Percentiles rank a stretch among this genome's conserved stretches.
Evolutionary conservation across 179 eudicot species (phyloP).

Genomic region (Beta corolliflora): DNA sequence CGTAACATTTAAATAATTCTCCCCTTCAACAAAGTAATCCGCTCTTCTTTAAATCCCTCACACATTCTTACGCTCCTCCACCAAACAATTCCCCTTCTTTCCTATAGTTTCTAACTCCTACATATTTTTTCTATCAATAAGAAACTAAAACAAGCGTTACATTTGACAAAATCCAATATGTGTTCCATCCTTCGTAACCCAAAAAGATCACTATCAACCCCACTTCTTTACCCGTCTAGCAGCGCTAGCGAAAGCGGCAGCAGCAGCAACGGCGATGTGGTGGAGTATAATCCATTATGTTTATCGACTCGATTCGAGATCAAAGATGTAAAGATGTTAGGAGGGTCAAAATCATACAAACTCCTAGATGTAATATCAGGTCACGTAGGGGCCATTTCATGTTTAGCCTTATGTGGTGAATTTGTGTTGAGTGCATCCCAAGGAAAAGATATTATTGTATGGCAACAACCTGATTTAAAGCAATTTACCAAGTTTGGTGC

Average conservation of each 20-base stretch:
- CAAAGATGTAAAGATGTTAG: not conserved
- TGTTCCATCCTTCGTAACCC: conserved; percentile 32
- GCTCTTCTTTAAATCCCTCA: conserved; percentile 16
- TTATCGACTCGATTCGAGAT: conserved; percentile 32
- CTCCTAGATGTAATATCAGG: conserved; percentile 59
- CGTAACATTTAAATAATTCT: conserved; percentile 14
- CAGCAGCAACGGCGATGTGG: not conserved
- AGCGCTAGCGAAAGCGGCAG: conserved; percentile 18
- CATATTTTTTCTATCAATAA: no score
- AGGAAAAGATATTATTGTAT: conserved; percentile 47
- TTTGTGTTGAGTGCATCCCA: conserved; percentile 47
- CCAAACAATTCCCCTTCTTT: not conserved
- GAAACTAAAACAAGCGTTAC: not conserved
- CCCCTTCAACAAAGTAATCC: not conserved
- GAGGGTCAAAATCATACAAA: conserved; percentile 39
- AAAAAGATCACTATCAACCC: conserved; percentile 36
- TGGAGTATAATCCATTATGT: conserved; percentile 22
- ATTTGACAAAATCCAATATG: not conserved
- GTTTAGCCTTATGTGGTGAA: conserved; percentile 50
- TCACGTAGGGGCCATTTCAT: conserved; percentile 73
- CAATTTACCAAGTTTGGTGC: conserved; percentile 40
- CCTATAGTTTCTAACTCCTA: not conserved
- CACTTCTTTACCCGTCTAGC: conserved; percentile 17
- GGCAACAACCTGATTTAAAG: conserved; percentile 47
- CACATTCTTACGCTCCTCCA: conserved; percentile 15